A percentile compares a stretch with the other conserved stretches of the same genome.
Evolutionary conservation across 768 basidiomycete genomes (phyloP).

Genomic region (Auricularia sp.): DNA sequence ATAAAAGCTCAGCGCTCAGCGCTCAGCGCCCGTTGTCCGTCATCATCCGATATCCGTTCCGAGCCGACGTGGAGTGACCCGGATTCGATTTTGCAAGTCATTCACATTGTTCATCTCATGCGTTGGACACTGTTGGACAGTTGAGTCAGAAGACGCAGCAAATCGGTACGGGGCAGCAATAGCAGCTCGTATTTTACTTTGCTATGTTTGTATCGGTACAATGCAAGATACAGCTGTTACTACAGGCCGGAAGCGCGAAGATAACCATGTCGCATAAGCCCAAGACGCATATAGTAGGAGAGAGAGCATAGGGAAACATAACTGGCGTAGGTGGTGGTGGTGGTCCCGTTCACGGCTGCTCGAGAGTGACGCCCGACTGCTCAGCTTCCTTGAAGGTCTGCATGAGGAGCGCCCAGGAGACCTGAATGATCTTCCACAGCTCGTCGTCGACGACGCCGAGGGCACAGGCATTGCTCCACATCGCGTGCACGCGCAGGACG

Average conservation of each 20-base stretch:
- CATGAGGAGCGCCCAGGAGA: slow-evolving; percentile 59
- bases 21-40: no score
- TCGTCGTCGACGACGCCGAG: slow-evolving; percentile 58
- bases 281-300: neutral
- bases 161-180: no score
- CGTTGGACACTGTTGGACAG: no score
- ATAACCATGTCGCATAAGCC: neutral
- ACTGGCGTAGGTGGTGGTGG: neutral
- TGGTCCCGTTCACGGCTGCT: neutral
- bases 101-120: no score
- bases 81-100: no score
- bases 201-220: no score
- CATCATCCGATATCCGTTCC: neutral
- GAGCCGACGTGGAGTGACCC: neutral
- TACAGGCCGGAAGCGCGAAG: neutral
- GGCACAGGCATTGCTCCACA: slow-evolving; percentile 64
- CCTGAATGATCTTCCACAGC: slow-evolving; percentile 59
- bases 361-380: neutral
- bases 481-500: slow-evolving; percentile 43
- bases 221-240: neutral
- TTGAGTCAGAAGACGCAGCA: no score
- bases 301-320: neutral
- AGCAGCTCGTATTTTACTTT: no score
- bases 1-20: no score
- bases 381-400: slow-evolving; percentile 35